phyloP scores from a whole-genome alignment of 768 basidiomycete genomes.

The Chlorophyllum brunneum region DNA sequence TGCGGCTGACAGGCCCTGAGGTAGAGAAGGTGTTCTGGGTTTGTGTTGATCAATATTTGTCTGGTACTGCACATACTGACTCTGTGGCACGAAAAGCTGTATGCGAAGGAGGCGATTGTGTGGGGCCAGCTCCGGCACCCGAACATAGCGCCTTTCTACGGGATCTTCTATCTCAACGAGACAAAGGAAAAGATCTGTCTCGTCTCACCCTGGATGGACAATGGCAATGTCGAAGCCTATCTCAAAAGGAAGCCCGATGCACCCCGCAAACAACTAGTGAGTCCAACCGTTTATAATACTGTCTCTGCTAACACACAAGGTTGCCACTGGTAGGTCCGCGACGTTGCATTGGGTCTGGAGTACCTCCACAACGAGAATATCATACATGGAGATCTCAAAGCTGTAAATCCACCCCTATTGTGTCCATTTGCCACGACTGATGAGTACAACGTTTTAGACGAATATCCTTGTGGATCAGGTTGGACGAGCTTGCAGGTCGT shows the following conservation, averaged over 20 bases:
- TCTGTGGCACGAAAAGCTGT: slow-evolving; percentile 13
- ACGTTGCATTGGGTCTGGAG: slow-evolving; percentile 9
- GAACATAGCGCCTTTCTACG: slow-evolving; percentile 8
- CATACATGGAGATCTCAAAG: slow-evolving; percentile 17
- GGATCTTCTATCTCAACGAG: slow-evolving; percentile 8
- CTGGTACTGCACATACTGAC: slow-evolving; percentile 17
- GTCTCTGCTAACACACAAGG: slow-evolving; percentile 22
- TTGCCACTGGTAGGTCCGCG: slow-evolving; percentile 8
- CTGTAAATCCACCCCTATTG: neutral
- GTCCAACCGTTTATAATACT: neutral
- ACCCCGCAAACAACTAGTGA: neutral
- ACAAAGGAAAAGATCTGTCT: slow-evolving; percentile 1
- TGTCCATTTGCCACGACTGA: neutral
- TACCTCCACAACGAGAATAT: slow-evolving; percentile 14
- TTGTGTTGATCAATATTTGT: neutral
- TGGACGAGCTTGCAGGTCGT: slow-evolving; percentile 11
- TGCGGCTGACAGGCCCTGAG: slow-evolving; percentile 16
- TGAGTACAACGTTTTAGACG: neutral
- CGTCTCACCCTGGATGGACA: slow-evolving; percentile 15
- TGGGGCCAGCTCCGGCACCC: slow-evolving; percentile 4
- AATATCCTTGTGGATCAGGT: slow-evolving; percentile 11
- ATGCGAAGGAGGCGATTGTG: slow-evolving; percentile 6
- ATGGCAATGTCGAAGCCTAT: slow-evolving; percentile 11
- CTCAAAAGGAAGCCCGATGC: neutral
- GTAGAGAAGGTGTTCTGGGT: slow-evolving; percentile 20